Evolutionary conservation across 2,329 filamentous ascomycete genomes (phyloP).

Genomic region (Pseudomassariella vexata): DNA sequence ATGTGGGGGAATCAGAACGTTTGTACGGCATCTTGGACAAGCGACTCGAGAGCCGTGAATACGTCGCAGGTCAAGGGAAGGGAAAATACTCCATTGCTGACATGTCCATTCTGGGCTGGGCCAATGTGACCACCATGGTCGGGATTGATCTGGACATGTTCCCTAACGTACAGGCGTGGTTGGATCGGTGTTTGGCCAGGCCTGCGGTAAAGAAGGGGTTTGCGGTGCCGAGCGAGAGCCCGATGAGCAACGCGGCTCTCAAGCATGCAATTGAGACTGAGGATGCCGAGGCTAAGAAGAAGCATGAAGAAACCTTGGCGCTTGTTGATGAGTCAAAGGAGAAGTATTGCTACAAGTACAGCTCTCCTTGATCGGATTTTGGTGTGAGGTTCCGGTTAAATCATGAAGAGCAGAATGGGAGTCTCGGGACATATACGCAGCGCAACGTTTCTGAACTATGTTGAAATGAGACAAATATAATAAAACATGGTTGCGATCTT

Average conservation of each 20-base stretch:
- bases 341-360: conserved; percentile 42
- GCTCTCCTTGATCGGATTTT: too few relatives aligned
- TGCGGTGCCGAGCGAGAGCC: conserved; percentile 47
- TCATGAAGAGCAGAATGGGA: too few relatives aligned
- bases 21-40: conserved; percentile 68
- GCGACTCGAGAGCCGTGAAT: conserved; percentile 50
- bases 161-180: conserved; percentile 61
- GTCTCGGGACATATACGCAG: too few relatives aligned
- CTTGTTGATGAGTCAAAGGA: conserved; percentile 35
- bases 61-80: conserved; percentile 43
- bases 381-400: too few relatives aligned
- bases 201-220: conserved; percentile 59
- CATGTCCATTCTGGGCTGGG: conserved; percentile 69
- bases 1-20: conserved; percentile 69
- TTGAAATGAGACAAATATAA: too few relatives aligned
- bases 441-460: too few relatives aligned
- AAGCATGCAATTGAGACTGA: conserved; percentile 31
- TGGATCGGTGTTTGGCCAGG: conserved; percentile 53
- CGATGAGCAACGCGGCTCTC: conserved; percentile 33
- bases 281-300: conserved; percentile 40
- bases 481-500: too few relatives aligned
- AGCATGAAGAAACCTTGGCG: conserved; percentile 27
- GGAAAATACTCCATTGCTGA: conserved; percentile 64
- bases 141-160: conserved; percentile 60
- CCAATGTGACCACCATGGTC: conserved; percentile 49